Conservation (phyloP, 2,329 filamentous ascomycete species). For the Colletotrichum nymphaeae region DNA sequence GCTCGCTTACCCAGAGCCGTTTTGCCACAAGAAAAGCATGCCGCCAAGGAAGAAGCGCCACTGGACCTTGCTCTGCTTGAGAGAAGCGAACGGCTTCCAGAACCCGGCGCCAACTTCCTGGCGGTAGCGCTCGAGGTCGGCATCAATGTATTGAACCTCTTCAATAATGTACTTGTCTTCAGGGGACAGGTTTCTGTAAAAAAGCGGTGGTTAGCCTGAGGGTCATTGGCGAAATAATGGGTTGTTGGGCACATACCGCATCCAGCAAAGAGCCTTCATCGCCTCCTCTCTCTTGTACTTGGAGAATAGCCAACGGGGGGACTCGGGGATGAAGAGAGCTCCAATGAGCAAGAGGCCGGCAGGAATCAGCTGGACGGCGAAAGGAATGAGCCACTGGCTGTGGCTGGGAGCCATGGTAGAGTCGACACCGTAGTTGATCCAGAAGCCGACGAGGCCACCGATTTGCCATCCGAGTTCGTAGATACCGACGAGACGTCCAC, state of each 20-base stretch:
- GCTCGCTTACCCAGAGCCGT: conserved; percentile 59
- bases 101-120: conserved; percentile 75
- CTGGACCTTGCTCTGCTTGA: conserved; percentile 67
- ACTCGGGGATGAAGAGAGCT: conserved; percentile 71
- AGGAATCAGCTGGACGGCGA: conserved; percentile 75
- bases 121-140: conserved; percentile 74
- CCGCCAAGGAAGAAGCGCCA: conserved; percentile 80
- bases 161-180: conserved; percentile 77
- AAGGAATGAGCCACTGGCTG: conserved; percentile 73
- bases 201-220: conserved; percentile 44
- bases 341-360: conserved; percentile 71
- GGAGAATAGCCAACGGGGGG: conserved; percentile 76
- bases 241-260: conserved; percentile 44
- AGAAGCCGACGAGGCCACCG: conserved; percentile 70
- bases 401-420: conserved; percentile 57
- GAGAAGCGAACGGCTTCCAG: conserved; percentile 76
- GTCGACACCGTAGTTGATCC: conserved; percentile 74
- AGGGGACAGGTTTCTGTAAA: conserved; percentile 55
- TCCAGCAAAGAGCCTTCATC: conserved; percentile 70
- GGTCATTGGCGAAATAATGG: not conserved
- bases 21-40: conserved; percentile 84
- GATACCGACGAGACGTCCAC: conserved; percentile 73
- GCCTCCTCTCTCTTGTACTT: conserved; percentile 70
- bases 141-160: conserved; percentile 77
- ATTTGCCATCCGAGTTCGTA: conserved; percentile 76